Evolutionary conservation across 2,329 filamentous ascomycete species (phyloP).

Genomic region (Metarhizium anisopliae): DNA sequence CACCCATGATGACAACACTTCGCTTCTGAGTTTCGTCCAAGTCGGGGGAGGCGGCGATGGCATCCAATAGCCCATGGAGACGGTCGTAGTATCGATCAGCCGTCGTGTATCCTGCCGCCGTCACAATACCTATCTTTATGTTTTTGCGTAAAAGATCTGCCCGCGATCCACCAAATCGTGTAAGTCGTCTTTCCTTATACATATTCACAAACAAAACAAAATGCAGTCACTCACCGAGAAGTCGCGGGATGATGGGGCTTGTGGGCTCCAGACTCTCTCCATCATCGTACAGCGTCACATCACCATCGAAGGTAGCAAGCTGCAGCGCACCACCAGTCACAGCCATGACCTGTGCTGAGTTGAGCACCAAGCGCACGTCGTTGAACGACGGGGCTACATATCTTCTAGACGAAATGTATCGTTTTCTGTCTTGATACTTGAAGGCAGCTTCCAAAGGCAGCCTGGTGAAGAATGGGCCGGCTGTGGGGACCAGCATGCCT

Average conservation of each 20-base stretch:
- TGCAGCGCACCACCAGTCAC: slow-evolving; percentile 71
- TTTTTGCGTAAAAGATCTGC: slow-evolving; percentile 63
- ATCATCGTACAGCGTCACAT: slow-evolving; percentile 92
- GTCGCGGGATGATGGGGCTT: slow-evolving; percentile 66
- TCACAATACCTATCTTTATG: slow-evolving; percentile 89
- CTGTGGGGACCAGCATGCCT: slow-evolving; percentile 80
- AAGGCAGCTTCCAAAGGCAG: slow-evolving; percentile 84
- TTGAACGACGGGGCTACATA: slow-evolving; percentile 98
- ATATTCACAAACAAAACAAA: no score
- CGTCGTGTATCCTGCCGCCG: slow-evolving; percentile 88
- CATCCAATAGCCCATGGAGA: slow-evolving; percentile 77
- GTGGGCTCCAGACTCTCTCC: slow-evolving; percentile 67
- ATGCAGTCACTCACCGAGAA: slow-evolving; percentile 32
- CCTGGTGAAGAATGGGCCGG: slow-evolving; percentile 89
- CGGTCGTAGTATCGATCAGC: slow-evolving; percentile 79
- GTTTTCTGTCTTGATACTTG: slow-evolving; percentile 75
- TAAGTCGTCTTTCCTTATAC: not conserved
- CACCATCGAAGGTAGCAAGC: slow-evolving; percentile 92
- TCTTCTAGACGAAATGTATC: slow-evolving; percentile 80
- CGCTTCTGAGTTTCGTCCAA: slow-evolving; percentile 61
- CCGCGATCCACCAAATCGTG: not conserved
- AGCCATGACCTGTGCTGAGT: slow-evolving; percentile 90
- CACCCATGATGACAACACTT: slow-evolving; percentile 85
- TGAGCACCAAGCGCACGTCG: slow-evolving; percentile 84
- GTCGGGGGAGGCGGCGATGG: slow-evolving; percentile 50